A percentile compares a stretch with the other conserved stretches of the same genome.
These are phyloP conservation scores for Xylaria sp. DNA, from an alignment of 2,329 filamentous ascomycete species.

Conservation along the genomic window DNA sequence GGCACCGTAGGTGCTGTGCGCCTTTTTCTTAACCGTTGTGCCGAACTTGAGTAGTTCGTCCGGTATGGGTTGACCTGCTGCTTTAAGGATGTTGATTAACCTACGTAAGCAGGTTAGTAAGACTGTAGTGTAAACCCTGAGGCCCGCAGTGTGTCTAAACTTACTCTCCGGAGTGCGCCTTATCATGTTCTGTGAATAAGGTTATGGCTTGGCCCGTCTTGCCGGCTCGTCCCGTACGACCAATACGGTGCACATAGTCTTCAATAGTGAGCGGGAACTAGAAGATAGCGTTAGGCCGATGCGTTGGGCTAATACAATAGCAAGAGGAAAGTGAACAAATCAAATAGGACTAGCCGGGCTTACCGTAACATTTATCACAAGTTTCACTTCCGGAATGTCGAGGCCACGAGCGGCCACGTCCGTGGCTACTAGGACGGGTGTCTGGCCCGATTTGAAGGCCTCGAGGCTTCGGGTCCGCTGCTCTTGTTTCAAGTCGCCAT, in stretches of 20 bases:
- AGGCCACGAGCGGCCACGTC: slow-evolving; percentile 95
- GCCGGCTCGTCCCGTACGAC: slow-evolving; percentile 91
- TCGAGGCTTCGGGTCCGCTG: slow-evolving; percentile 88
- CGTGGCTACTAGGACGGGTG: slow-evolving; percentile 89
- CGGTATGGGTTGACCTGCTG: slow-evolving; percentile 90
- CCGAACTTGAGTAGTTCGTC: slow-evolving; percentile 95
- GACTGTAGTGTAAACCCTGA: not conserved
- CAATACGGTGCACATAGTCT: slow-evolving; percentile 98
- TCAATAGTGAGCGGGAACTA: slow-evolving; percentile 93
- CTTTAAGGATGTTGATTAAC: slow-evolving; percentile 93
- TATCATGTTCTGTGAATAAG: slow-evolving; percentile 95
- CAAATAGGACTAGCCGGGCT: slow-evolving; percentile 44
- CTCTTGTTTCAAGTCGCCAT: slow-evolving; percentile 90
- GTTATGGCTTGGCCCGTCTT: slow-evolving; percentile 91
- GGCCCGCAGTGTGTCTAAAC: slow-evolving; percentile 53
- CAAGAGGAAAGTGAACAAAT: not conserved
- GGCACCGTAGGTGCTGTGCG: slow-evolving; percentile 91
- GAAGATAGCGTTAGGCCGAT: slow-evolving; percentile 19
- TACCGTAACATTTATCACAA: slow-evolving; percentile 91
- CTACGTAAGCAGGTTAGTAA: slow-evolving; percentile 56
- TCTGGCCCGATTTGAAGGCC: slow-evolving; percentile 87
- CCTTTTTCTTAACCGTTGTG: slow-evolving; percentile 99
- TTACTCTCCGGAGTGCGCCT: slow-evolving; percentile 87
- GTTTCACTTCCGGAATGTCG: slow-evolving; percentile 94
- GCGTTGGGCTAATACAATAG: not conserved